Conservation (phyloP, 1,139 yeast species). For the Saccharomyces pastorianus region DNA sequence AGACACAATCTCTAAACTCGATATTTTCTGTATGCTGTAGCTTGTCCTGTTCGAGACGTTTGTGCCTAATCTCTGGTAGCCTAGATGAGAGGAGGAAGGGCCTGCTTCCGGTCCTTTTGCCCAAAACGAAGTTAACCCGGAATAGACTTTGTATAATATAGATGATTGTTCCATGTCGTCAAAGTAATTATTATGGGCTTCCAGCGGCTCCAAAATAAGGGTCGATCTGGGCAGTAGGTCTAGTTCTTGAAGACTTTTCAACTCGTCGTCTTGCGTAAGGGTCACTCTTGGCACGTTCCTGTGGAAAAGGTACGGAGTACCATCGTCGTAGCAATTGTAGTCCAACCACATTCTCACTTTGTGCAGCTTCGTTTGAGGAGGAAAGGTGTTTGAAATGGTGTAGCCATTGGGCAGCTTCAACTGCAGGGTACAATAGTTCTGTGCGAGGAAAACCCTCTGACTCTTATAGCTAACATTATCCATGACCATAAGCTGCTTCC, state of each 20-base stretch:
- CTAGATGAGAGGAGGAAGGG: background rate
- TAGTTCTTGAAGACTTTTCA: constrained; percentile 39
- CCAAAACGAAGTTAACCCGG: background rate
- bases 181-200: background rate
- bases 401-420: constrained; percentile 27
- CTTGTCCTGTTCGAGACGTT: background rate
- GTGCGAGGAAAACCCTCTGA: background rate
- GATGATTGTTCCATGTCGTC: background rate
- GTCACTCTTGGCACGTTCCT: constrained; percentile 40
- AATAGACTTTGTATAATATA: background rate
- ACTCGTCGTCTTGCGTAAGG: constrained; percentile 48
- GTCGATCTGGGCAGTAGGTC: constrained; percentile 61
- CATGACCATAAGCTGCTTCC: background rate
- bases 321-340: constrained; percentile 41
- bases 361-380: constrained; percentile 20
- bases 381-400: constrained; percentile 22
- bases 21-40: background rate
- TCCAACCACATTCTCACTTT: constrained; percentile 63
- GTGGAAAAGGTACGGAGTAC: constrained; percentile 36
- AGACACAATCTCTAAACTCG: background rate
- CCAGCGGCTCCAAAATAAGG: constrained; percentile 32
- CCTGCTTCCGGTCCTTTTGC: background rate
- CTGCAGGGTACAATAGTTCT: constrained; percentile 19
- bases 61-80: background rate
- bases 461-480: background rate